Conservation (phyloP, 2,329 filamentous ascomycete species). For the Epichloe brachyelytri region DNA sequence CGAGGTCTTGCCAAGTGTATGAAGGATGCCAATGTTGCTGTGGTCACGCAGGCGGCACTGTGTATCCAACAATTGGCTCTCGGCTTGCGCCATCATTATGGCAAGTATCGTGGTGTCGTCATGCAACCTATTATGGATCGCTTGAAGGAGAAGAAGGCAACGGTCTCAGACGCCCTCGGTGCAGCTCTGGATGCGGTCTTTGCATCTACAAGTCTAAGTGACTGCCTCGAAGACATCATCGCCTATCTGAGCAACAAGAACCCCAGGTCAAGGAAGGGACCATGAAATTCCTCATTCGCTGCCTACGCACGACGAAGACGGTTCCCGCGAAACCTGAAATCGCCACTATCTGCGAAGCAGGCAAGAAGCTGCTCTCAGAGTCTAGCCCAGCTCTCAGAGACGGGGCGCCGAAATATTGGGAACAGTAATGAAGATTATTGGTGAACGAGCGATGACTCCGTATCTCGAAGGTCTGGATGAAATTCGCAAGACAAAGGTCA, state of each 20-base stretch:
- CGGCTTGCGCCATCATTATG: slow-evolving; percentile 65
- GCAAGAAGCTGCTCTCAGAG: slow-evolving; percentile 82
- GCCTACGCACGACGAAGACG: slow-evolving; percentile 67
- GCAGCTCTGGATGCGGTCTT: slow-evolving; percentile 66
- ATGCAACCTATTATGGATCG: slow-evolving; percentile 89
- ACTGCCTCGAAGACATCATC: slow-evolving; percentile 83
- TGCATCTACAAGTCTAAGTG: slow-evolving; percentile 55
- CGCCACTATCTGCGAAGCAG: slow-evolving; percentile 70
- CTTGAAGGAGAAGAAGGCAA: slow-evolving; percentile 91
- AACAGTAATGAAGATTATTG: slow-evolving; percentile 96
- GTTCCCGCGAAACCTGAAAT: slow-evolving; percentile 79
- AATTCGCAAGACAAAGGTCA: slow-evolving; percentile 89
- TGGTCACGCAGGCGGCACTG: slow-evolving; percentile 85
- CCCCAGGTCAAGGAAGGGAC: slow-evolving; percentile 91
- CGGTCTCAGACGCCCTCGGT: slow-evolving; percentile 77
- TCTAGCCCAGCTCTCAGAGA: slow-evolving; percentile 75
- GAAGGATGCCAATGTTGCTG: slow-evolving; percentile 96
- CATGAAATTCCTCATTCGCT: slow-evolving; percentile 83
- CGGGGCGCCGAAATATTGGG: slow-evolving; percentile 87
- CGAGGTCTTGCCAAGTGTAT: slow-evolving; percentile 84
- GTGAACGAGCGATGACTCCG: slow-evolving; percentile 87
- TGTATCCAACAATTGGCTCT: slow-evolving; percentile 84
- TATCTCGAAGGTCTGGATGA: slow-evolving; percentile 89
- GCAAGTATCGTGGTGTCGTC: slow-evolving; percentile 66
- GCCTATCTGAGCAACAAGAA: slow-evolving; percentile 88